phyloP scores from a whole-genome alignment of 768 basidiomycete species.

The Suillus placidus region DNA sequence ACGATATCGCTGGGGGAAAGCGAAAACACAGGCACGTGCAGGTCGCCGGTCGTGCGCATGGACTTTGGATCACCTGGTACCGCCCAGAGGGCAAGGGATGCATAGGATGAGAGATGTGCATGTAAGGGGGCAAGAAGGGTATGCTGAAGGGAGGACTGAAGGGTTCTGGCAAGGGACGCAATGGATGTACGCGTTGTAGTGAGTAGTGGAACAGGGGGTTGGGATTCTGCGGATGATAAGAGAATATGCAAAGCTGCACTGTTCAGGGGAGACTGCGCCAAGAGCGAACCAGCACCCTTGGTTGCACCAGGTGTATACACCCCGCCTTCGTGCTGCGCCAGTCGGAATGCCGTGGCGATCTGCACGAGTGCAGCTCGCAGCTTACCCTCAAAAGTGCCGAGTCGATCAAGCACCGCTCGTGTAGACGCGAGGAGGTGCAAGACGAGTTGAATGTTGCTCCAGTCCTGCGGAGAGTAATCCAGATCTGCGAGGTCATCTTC shows the following conservation, averaged over 20 bases:
- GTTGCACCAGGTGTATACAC: constrained; percentile 59
- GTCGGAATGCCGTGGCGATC: constrained; percentile 59
- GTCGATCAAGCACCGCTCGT: constrained; percentile 68
- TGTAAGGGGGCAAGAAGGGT: constrained; percentile 85
- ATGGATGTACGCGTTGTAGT: constrained; percentile 56
- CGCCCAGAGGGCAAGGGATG: constrained; percentile 69
- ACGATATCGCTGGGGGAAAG: constrained; percentile 88
- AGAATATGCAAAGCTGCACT: constrained; percentile 64
- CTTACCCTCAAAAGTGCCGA: constrained; percentile 70
- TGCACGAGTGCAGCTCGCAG: constrained; percentile 61
- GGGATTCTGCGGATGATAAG: constrained; percentile 51
- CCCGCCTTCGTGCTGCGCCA: constrained; percentile 52
- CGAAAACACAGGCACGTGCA: constrained; percentile 85
- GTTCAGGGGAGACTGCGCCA: constrained; percentile 85
- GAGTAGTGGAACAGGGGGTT: constrained; percentile 45
- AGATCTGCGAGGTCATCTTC: constrained; percentile 73
- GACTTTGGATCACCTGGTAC: constrained; percentile 51
- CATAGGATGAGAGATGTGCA: constrained; percentile 71
- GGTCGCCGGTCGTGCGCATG: constrained; percentile 35
- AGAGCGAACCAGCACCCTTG: constrained; percentile 69
- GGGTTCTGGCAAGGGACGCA: constrained; percentile 64
- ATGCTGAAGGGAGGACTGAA: constrained; percentile 77
- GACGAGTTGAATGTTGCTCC: constrained; percentile 81
- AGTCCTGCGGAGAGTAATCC: constrained; percentile 89
- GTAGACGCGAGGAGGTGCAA: constrained; percentile 85